Evolutionary conservation across 106 monocot species (phyloP).

Genomic region (Triglochin maritima): DNA sequence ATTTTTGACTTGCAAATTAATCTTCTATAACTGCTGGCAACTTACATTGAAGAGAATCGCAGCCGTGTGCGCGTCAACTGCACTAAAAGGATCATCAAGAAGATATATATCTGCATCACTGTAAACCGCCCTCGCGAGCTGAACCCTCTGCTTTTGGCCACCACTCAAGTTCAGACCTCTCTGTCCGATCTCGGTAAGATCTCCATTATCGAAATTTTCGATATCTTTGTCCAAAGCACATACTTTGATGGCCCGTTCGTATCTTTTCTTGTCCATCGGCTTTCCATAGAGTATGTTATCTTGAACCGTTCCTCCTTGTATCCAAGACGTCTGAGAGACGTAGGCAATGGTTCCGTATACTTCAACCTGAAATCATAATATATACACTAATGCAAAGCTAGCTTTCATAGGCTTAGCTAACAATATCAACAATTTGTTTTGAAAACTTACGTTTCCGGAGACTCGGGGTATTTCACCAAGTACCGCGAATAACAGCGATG

Average conservation of each 20-base stretch:
- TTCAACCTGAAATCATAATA: conserved; percentile 28
- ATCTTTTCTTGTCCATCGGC: conserved; percentile 43
- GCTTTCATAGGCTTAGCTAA: background rate
- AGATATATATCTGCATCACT: conserved; percentile 74
- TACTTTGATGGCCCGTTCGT: conserved; percentile 46
- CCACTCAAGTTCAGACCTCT: conserved; percentile 95
- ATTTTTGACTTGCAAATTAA: too few species aligned
- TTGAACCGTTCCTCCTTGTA: conserved; percentile 62
- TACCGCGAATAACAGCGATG: conserved; percentile 49
- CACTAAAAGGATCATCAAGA: conserved; percentile 95
- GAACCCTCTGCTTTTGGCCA: conserved; percentile 92
- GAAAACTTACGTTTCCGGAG: conserved; percentile 54
- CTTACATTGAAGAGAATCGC: conserved; percentile 70
- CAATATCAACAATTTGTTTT: background rate
- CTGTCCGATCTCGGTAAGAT: conserved; percentile 88
- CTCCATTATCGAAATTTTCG: conserved; percentile 58
- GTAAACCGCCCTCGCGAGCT: conserved; percentile 82
- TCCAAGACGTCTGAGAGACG: conserved; percentile 83
- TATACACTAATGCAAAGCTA: background rate
- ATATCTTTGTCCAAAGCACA: conserved; percentile 83
- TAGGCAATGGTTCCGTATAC: conserved; percentile 60
- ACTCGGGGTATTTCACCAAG: conserved; percentile 67
- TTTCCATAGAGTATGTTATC: conserved; percentile 79
- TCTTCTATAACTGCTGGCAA: background rate
- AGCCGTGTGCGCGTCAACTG: conserved; percentile 86